These are phyloP conservation scores for Fragilaria radians DNA, from an alignment of 108 stramenopile genomes.

Conservation along the genomic window DNA sequence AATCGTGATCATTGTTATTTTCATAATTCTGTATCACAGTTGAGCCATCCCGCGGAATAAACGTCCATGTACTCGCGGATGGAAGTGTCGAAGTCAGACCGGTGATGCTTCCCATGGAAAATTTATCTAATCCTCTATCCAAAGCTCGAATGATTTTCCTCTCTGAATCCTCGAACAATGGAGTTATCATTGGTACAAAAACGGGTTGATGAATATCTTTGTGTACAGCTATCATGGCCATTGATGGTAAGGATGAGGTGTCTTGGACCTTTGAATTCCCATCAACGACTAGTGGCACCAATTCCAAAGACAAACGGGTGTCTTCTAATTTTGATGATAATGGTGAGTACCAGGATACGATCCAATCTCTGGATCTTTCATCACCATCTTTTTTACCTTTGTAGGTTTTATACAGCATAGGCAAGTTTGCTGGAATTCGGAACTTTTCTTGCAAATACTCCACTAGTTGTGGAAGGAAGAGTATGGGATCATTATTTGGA, in stretches of 20 bases:
- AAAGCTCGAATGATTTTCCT: slow-evolving; percentile 51
- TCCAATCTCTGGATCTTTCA: slow-evolving; percentile 5
- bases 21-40: too few relatives aligned
- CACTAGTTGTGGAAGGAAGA: slow-evolving; percentile 55
- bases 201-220: slow-evolving; percentile 9
- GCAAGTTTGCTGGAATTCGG: slow-evolving; percentile 50
- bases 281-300: slow-evolving; percentile 64
- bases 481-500: slow-evolving; percentile 9
- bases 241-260: slow-evolving; percentile 29
- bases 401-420: slow-evolving; percentile 62
- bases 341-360: slow-evolving; percentile 63
- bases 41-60: background rate
- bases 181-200: slow-evolving; percentile 42
- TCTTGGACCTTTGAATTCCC: slow-evolving; percentile 10
- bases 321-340: slow-evolving; percentile 43
- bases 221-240: slow-evolving; percentile 72
- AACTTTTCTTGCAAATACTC: slow-evolving; percentile 60
- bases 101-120: slow-evolving; percentile 45
- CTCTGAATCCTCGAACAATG: slow-evolving; percentile 70
- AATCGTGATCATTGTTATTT: too few relatives aligned
- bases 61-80: slow-evolving; percentile 17
- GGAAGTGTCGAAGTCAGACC: slow-evolving; percentile 6
- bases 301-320: slow-evolving; percentile 65
- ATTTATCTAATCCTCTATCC: slow-evolving; percentile 73
- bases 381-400: too few relatives aligned